A percentile compares a stretch with the other conserved stretches of the same genome.
Conservation (phyloP, 257 asterid species). For the Euphrasia confusa region DNA sequence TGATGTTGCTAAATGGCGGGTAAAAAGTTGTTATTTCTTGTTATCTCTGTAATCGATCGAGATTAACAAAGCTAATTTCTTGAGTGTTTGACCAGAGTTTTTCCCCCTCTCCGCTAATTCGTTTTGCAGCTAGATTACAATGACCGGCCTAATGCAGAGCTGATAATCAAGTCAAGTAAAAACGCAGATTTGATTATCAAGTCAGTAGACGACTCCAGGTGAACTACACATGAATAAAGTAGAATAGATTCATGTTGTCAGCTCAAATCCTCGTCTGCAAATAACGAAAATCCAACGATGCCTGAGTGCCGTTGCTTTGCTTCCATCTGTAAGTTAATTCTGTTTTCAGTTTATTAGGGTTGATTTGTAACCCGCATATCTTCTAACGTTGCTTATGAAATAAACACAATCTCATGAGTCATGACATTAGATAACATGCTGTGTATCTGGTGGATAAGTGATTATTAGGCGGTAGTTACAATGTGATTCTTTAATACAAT, state of each 20-base stretch:
- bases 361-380: no score
- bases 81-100: constrained; percentile 12
- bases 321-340: constrained; percentile 6
- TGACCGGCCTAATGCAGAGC: constrained; percentile 89
- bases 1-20: constrained; percentile 92
- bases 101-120: constrained; percentile 16
- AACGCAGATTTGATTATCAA: constrained; percentile 77
- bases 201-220: constrained; percentile 52
- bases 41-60: constrained; percentile 12
- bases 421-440: no score
- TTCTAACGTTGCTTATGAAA: no score
- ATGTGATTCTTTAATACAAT: no score
- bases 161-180: constrained; percentile 62
- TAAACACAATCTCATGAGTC: no score
- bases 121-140: constrained; percentile 68
- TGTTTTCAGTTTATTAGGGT: background rate
- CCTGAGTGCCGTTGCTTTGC: background rate
- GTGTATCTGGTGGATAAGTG: no score
- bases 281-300: constrained; percentile 7
- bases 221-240: constrained; percentile 17
- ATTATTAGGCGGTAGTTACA: no score
- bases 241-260: constrained; percentile 2
- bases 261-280: constrained; percentile 17
- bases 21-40: constrained; percentile 24
- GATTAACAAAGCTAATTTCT: background rate